These are phyloP conservation scores for Candida coleopterorum DNA, from an alignment of 805 yeast species.

Conservation along the genomic window DNA sequence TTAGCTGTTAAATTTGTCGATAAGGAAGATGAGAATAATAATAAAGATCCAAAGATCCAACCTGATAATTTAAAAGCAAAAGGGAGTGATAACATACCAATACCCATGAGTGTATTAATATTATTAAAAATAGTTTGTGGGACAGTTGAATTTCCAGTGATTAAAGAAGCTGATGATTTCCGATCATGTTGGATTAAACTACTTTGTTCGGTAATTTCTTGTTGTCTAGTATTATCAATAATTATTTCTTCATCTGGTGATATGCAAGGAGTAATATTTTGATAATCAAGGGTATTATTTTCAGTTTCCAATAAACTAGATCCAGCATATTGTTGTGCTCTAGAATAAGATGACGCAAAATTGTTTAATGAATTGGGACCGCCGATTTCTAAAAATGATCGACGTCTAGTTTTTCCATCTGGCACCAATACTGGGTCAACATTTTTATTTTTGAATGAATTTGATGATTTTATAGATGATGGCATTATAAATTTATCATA, in stretches of 20 bases:
- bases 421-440: background rate
- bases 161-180: constrained; percentile 8
- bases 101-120: constrained; percentile 69
- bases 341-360: constrained; percentile 35
- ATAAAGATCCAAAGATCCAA: constrained; percentile 48
- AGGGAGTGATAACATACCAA: constrained; percentile 72
- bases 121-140: constrained; percentile 67
- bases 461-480: background rate
- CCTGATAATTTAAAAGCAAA: constrained; percentile 66
- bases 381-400: constrained; percentile 28
- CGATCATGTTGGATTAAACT: constrained; percentile 8
- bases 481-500: background rate
- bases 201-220: constrained; percentile 11
- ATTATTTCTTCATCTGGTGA: constrained; percentile 10
- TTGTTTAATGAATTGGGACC: constrained; percentile 34
- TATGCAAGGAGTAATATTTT: constrained; percentile 9
- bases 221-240: constrained; percentile 9
- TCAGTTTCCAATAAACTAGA: constrained; percentile 14
- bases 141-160: constrained; percentile 45
- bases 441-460: background rate
- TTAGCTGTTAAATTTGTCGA: constrained; percentile 51
- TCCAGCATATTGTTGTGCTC: constrained; percentile 31
- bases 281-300: constrained; percentile 11
- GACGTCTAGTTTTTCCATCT: constrained; percentile 13
- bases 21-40: constrained; percentile 42